Evolutionary conservation across 176 grass and related monocot genomes (phyloP), one percentile per base, ranked within the genome.

Genomic region (Lolium multiflorum): DNA sequence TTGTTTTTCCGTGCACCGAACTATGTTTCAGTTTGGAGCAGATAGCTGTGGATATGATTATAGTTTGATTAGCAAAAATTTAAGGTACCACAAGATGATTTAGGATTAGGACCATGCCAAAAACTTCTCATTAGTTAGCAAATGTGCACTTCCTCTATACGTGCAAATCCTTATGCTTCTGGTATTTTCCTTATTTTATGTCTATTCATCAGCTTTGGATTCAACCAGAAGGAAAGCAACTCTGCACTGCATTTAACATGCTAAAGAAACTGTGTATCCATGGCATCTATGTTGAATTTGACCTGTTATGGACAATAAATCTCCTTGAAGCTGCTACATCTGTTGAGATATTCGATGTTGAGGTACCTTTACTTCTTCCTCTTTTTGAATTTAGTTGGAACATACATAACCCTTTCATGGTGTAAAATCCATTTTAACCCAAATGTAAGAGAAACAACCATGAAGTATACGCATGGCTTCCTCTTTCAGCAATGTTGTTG

Each of bases 211-310:
- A 68, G 65, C 28, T 68, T 68, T 68, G 65, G 65, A 38, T 68
- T 7, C 65, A 68, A 68, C 65, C 65, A 38, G 65, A 68, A 39
- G 31, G 26, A 68, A 68, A 39, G 31, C 65, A 68, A 68, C 65
- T 68, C 13, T 38, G 31, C 6, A 1, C 65, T 37, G 65, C 28
- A 68, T 68, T 68, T 16, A 68, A 38, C 26, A 38, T 2, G 28
- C 31, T 68, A 68, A 68, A 7, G 65, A 37, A 67, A 7, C 26
- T 67, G 12, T 67, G 26, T 35, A 16, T 67, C 12, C 63, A 37
- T 16, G 26, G 63, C 63, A 67, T 67, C 14, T 67, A 15, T 67
- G 63, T 67, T 67, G 25, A 37, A 67, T 67, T 67, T 35, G 26
- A 67, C 63, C 25, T 67, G 13, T 16, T 35, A 14, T 67, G 63